These are phyloP conservation scores for Fusarium continuum DNA, from an alignment of 2,329 filamentous ascomycete species.

Conservation along the genomic window DNA sequence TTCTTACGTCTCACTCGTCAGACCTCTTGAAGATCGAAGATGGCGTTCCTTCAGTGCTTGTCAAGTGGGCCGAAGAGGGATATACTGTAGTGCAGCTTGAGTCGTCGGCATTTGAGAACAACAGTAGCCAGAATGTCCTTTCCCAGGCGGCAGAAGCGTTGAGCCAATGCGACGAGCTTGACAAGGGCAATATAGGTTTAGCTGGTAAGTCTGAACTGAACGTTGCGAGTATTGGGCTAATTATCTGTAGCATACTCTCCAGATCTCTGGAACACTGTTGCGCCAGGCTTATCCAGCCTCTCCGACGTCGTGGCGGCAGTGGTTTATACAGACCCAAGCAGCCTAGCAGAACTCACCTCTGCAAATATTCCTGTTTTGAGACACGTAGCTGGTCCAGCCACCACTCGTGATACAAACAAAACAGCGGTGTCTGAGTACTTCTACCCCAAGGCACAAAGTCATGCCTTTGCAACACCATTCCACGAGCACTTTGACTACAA, in stretches of 20 bases:
- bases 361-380: slow-evolving; percentile 20
- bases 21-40: slow-evolving; percentile 35
- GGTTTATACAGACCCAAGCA: slow-evolving; percentile 28
- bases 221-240: fast-evolving
- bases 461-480: slow-evolving; percentile 59
- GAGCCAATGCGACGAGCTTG: slow-evolving; percentile 43
- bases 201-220: slow-evolving; percentile 41
- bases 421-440: slow-evolving; percentile 48
- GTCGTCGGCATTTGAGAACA: neutral
- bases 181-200: slow-evolving; percentile 52
- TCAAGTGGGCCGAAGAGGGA: slow-evolving; percentile 79
- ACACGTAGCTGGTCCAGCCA: slow-evolving; percentile 23
- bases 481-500: slow-evolving; percentile 60
- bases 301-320: slow-evolving; percentile 36
- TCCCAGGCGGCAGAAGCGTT: slow-evolving; percentile 35
- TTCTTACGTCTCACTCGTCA: slow-evolving; percentile 40
- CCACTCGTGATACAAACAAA: neutral
- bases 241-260: slow-evolving; percentile 12
- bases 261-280: slow-evolving; percentile 34
- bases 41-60: slow-evolving; percentile 61
- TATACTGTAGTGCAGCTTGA: slow-evolving; percentile 61
- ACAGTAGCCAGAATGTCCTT: slow-evolving; percentile 20
- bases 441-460: slow-evolving; percentile 49
- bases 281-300: slow-evolving; percentile 31
- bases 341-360: neutral